phyloP scores from a whole-genome alignment of 306 rosid genomes.

The Prunus mongolica region DNA sequence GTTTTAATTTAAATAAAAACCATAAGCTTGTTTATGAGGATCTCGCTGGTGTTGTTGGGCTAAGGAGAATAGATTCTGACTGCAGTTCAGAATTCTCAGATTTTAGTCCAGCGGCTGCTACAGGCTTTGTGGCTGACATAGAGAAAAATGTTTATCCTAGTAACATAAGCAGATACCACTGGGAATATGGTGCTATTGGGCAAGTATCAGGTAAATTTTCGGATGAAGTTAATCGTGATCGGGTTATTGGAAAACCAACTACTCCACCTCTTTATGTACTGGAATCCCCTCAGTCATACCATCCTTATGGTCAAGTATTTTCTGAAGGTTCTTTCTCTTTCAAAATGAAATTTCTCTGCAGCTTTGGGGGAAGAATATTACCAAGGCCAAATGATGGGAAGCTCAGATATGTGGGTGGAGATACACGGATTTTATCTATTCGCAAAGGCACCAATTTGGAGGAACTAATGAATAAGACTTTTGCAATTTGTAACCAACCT shows the following conservation, averaged over 20 bases:
- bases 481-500: constrained; percentile 54
- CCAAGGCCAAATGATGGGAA: constrained; percentile 85
- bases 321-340: constrained; percentile 43
- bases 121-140: constrained; percentile 41
- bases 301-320: constrained; percentile 39
- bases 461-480: constrained; percentile 65
- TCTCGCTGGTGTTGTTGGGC: constrained; percentile 38
- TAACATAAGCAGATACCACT: constrained; percentile 35
- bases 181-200: constrained; percentile 45
- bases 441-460: constrained; percentile 46
- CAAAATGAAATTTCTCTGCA: constrained; percentile 82
- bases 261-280: constrained; percentile 27
- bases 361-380: constrained; percentile 87
- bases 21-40: constrained; percentile 40
- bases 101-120: constrained; percentile 16
- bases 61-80: constrained; percentile 44
- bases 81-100: constrained; percentile 46
- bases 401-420: constrained; percentile 90
- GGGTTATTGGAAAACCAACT: constrained; percentile 30
- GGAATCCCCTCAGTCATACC: constrained; percentile 53
- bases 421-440: constrained; percentile 76
- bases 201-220: constrained; percentile 39
- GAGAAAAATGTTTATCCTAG: constrained; percentile 45
- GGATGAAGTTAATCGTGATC: constrained; percentile 32
- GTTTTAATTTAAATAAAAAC: constrained; percentile 33